These are phyloP conservation scores for Metschnikowia peoriensis DNA, from an alignment of 805 yeast genomes.

Conservation along the genomic window DNA sequence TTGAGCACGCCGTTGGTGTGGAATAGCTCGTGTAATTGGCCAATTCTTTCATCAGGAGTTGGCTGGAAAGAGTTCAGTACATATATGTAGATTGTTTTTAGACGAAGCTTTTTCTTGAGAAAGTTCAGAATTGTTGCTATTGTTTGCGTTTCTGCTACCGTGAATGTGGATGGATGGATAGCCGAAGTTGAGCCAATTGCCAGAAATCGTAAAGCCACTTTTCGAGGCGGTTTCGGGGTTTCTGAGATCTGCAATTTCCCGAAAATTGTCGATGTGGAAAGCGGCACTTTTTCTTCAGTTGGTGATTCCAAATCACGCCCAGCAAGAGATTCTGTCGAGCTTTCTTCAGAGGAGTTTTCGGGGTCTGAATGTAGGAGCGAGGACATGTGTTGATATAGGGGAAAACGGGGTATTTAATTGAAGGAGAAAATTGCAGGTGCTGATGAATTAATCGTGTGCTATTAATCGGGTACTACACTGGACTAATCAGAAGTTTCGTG, in stretches of 20 bases:
- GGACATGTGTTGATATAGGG: slow-evolving; percentile 2
- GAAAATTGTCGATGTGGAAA: slow-evolving; percentile 10
- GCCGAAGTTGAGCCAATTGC: slow-evolving; percentile 59
- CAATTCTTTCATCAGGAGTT: slow-evolving; percentile 38
- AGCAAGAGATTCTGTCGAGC: slow-evolving; percentile 1
- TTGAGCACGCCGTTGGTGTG: slow-evolving; percentile 35
- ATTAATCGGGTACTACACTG: no score
- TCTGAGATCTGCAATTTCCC: neutral
- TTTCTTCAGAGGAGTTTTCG: slow-evolving; percentile 6
- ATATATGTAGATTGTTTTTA: slow-evolving; percentile 29
- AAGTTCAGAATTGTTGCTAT: slow-evolving; percentile 47
- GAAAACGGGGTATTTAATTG: neutral
- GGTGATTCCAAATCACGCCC: slow-evolving; percentile 7
- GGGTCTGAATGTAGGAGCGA: slow-evolving; percentile 14
- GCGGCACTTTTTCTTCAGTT: slow-evolving; percentile 8
- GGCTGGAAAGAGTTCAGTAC: slow-evolving; percentile 43
- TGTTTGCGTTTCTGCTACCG: slow-evolving; percentile 46
- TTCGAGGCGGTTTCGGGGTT: slow-evolving; percentile 13
- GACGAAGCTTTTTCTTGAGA: slow-evolving; percentile 24
- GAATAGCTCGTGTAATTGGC: slow-evolving; percentile 30
- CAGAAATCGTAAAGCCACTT: slow-evolving; percentile 52
- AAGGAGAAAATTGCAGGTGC: neutral
- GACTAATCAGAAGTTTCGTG: no score
- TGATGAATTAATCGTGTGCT: no score
- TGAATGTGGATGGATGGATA: slow-evolving; percentile 49